Evolutionary conservation across 2,329 filamentous ascomycete species (phyloP), one percentile per base, ranked within the genome.

Genomic region (Ascochyta rabiei): DNA sequence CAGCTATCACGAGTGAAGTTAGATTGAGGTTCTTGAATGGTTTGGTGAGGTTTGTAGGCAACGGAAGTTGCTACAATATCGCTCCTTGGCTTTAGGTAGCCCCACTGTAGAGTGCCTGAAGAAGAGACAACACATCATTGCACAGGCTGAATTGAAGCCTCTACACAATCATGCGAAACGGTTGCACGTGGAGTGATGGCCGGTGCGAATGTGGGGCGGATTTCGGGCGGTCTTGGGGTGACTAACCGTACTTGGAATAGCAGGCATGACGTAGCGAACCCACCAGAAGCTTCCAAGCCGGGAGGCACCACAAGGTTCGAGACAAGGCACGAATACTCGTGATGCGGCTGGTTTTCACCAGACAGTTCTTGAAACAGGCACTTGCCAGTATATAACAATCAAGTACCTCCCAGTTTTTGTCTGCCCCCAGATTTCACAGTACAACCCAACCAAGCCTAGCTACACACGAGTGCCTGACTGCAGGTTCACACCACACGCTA

Each of bases 271-370:
- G 46, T 55, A 49, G 45, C 48, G 34, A 40, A 57, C 42, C 26
- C 45, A 49, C 68, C 41, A 61, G 68, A 71, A 70, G 57, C 61
- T 67, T 71, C 68, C 47, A 67, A 40, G 38, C 12, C 21, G 52
- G 49, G 63, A 53, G 50, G 40, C 55, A 60, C 65, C 45, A 63
- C 45, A 44, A 59, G 30, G 62, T 55, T 55, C 52, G 18, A 49
- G 51, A 45, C 51, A 54, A 50, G 46, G 51, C 45, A 54, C 39
- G 69, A 68, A 66, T 56, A 56, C 62, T 62, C 61, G 43, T 59
- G 66, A 68, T 60, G 43, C 53, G 7, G 63, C 68, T 66, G 62
- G 66, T 45, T 60, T 41, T 53, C 61, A 63, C 67, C 46, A 42
- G 59, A 41, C 31, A 44, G 41, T 66, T 65, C 62, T 24, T 26